phyloP scores from a whole-genome alignment of 2,329 filamentous ascomycete species.

The Fusarium tjaetaba region DNA sequence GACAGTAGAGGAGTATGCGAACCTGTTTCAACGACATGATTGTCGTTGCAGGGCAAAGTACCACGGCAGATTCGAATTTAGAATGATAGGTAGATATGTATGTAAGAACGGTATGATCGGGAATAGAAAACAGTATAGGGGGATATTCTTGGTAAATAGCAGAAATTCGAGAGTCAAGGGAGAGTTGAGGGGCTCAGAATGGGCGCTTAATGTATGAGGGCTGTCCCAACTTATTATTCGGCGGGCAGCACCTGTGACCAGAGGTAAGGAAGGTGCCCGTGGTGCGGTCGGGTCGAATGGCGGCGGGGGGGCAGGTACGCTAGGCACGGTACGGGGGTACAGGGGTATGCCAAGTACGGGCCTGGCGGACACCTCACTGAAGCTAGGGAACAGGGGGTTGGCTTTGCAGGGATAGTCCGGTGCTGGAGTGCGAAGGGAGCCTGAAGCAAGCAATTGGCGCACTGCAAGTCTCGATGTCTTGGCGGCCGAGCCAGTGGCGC shows the following conservation, averaged over 20 bases:
- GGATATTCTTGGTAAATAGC: conserved; percentile 29
- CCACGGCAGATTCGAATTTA: conserved; percentile 27
- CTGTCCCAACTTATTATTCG: conserved; percentile 44
- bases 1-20: conserved; percentile 45
- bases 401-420: conserved; percentile 18
- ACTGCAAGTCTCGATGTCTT: conserved; percentile 30
- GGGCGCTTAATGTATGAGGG: conserved; percentile 44
- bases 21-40: conserved; percentile 71
- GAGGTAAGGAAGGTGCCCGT: conserved; percentile 15
- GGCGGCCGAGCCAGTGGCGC: conserved; percentile 38
- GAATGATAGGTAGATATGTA: conserved; percentile 5
- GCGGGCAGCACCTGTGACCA: conserved; percentile 34
- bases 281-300: conserved; percentile 24
- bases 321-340: conserved; percentile 39
- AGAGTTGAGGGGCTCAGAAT: conserved; percentile 28
- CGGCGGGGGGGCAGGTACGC: conserved; percentile 32
- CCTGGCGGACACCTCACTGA: not conserved
- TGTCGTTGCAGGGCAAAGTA: conserved; percentile 41
- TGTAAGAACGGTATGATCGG: not conserved
- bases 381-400: conserved; percentile 13
- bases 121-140: conserved; percentile 15
- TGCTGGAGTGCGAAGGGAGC: conserved; percentile 4
- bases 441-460: conserved; percentile 41
- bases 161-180: conserved; percentile 30
- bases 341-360: conserved; percentile 19